Evolutionary conservation across 139 green algal genomes (phyloP), one percentile per base, ranked within the genome.

Genomic region (Chlorella vulgaris): DNA sequence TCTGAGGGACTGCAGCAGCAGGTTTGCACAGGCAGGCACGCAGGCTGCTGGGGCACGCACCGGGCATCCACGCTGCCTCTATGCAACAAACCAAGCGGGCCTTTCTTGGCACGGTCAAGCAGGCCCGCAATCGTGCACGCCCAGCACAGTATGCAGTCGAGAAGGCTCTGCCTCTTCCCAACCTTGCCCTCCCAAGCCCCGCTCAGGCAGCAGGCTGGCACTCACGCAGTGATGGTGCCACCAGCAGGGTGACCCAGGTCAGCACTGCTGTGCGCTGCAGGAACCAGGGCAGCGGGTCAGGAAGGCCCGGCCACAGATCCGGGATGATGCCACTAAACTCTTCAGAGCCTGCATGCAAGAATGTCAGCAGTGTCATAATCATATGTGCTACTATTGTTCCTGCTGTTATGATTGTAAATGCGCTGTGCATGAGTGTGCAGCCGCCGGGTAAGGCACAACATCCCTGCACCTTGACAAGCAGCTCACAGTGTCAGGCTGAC

Each of bases 221-320:
- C 58, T 35, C 40, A 75, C 73, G 19, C 7, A 84, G 79, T 21
- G 68, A 28, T 7, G 79, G 79, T 7, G 70, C 79, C 28, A 69
- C 60, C 22, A 36, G 22, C 39, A 84, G 70, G 0, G 79, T 66
- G 29, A 58, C 68, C 79, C 79, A 84, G 10, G 79, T 80, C 19
- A 84, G 79, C 67, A 84, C 22, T 7, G 79, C 79, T 18, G 66
- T 77, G 3, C 79, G 62, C 35, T 31, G 33, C 7, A 84, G 67
- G 43, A 40, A 84, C 79, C 79, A 84, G 3, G 79, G 79, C 79
- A 80, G 70, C 43, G 79, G 79, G 58, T 79, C 66, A 31, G 63
- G 43, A 29, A 84, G 60, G 39, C 13, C 18, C 3, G 79, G 79
- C 63, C 69, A 80, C 1, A 84, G 58, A 58, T 84, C 79, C 0